Conservation (phyloP, 257 asterid species). For the Verbena officinalis region DNA sequence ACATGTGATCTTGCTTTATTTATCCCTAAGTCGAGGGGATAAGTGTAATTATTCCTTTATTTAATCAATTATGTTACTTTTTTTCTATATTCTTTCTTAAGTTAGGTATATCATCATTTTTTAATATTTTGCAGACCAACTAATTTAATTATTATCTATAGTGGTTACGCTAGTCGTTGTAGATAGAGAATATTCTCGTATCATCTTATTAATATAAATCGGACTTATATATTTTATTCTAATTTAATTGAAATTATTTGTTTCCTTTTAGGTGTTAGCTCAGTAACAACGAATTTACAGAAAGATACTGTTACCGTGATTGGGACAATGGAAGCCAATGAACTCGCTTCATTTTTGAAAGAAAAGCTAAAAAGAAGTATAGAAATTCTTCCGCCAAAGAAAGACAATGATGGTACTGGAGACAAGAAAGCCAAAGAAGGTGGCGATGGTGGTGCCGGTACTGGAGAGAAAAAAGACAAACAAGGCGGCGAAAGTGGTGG, state of each 20-base stretch:
- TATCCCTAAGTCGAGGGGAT: no score
- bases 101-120: conserved; percentile 19
- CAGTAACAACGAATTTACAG: conserved; percentile 45
- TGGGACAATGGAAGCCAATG: conserved; percentile 70
- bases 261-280: conserved; percentile 54
- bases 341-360: conserved; percentile 49
- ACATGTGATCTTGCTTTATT: no score
- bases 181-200: conserved; percentile 10
- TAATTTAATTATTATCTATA: neutral
- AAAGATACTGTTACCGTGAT: conserved; percentile 65
- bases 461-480: conserved; percentile 6
- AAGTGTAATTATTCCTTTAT: neutral
- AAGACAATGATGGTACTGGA: conserved; percentile 35
- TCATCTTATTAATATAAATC: neutral
- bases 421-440: neutral
- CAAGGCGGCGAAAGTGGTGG: neutral
- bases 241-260: neutral
- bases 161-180: neutral
- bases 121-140: neutral
- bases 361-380: conserved; percentile 64
- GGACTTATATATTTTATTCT: neutral
- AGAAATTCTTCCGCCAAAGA: conserved; percentile 63
- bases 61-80: neutral
- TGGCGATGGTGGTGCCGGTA: conserved; percentile 1
- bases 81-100: neutral